A percentile compares a stretch with the other conserved stretches of the same genome.
Evolutionary conservation across 2,329 filamentous ascomycete species (phyloP).

Genomic region (Lithohypha guttulata): DNA sequence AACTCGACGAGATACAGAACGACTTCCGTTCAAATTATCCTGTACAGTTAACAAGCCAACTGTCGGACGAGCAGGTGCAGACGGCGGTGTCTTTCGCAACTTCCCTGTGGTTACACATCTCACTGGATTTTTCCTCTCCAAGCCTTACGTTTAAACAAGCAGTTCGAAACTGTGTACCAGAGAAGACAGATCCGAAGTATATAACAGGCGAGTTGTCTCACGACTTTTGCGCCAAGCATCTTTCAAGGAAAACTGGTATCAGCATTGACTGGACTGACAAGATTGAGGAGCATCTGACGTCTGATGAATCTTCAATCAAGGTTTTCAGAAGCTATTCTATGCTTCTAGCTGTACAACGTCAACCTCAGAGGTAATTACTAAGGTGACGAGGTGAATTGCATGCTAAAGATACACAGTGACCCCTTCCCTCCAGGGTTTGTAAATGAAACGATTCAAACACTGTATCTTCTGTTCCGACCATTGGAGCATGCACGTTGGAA

Average conservation of each 20-base stretch:
- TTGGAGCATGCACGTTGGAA: background rate
- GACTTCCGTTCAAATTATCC: background rate
- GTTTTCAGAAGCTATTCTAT: background rate
- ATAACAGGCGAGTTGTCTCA: background rate
- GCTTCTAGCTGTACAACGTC: background rate
- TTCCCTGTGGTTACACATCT: background rate
- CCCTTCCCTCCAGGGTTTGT: constrained; percentile 7
- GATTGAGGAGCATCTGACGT: constrained; percentile 3
- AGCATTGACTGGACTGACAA: constrained; percentile 7
- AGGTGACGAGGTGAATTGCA: too few species aligned
- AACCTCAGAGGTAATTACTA: background rate
- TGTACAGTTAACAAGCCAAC: background rate
- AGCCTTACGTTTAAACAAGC: background rate
- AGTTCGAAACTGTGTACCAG: background rate
- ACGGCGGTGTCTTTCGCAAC: background rate
- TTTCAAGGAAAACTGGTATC: constrained; percentile 6
- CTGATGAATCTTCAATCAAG: background rate
- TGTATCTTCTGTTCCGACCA: constrained; percentile 6
- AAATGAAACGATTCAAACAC: constrained; percentile 1
- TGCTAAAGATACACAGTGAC: background rate
- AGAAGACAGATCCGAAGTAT: background rate
- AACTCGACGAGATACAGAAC: background rate
- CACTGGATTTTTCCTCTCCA: background rate
- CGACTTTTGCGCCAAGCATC: constrained; percentile 3
- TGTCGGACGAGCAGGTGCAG: background rate